These are phyloP conservation scores for Porogramme epimiltina DNA, from an alignment of 1,284 basidiomycete genomes.

Conservation along the genomic window DNA sequence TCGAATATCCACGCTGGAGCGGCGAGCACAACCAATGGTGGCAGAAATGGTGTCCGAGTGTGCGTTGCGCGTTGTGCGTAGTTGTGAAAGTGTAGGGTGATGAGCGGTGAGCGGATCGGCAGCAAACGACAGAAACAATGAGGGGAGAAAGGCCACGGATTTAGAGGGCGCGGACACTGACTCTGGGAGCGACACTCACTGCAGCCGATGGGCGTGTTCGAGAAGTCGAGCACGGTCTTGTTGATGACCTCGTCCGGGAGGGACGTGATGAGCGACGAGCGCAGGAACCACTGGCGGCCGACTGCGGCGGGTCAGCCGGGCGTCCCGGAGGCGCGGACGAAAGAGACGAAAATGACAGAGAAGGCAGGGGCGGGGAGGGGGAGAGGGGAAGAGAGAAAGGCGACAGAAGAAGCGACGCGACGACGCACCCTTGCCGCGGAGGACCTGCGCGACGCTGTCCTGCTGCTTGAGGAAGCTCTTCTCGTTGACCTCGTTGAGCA, in stretches of 20 bases:
- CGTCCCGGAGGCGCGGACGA: too few relatives aligned
- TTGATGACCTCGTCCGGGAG: constrained; percentile 87
- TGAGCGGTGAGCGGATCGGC: background rate
- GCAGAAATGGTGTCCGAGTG: too few relatives aligned
- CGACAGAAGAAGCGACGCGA: too few relatives aligned
- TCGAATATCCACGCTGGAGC: constrained; percentile 85
- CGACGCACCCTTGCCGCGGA: constrained; percentile 72
- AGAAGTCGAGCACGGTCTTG: constrained; percentile 79
- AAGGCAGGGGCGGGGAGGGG: too few relatives aligned
- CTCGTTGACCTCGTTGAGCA: constrained; percentile 88
- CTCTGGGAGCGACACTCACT: constrained; percentile 53
- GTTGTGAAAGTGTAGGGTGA: too few relatives aligned
- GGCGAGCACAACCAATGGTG: background rate
- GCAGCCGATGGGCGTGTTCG: constrained; percentile 82
- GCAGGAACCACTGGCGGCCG: constrained; percentile 88
- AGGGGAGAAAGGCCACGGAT: background rate
- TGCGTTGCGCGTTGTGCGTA: too few relatives aligned
- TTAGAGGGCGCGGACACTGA: background rate
- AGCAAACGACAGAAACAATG: constrained; percentile 1
- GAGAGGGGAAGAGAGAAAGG: too few relatives aligned
- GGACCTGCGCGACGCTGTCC: constrained; percentile 85
- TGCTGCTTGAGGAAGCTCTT: constrained; percentile 88
- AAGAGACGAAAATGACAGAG: too few relatives aligned
- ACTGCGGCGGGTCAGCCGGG: constrained; percentile 36
- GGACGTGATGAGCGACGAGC: constrained; percentile 75